Percentiles rank a stretch among this genome's conserved stretches.
phyloP scores from a whole-genome alignment of 257 asterid species.

The Primulina tabacum region DNA sequence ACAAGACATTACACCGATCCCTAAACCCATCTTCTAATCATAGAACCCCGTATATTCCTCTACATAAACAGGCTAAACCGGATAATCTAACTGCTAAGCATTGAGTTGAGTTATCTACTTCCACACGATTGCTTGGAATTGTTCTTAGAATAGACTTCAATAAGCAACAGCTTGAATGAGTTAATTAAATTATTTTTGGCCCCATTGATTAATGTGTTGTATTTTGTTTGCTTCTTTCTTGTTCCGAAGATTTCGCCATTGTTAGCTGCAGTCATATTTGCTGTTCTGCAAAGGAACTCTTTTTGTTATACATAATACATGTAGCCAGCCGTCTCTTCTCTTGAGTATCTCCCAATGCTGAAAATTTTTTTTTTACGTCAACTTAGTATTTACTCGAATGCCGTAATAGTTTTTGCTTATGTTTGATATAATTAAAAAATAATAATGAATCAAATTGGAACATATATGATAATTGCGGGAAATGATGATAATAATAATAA shows the following conservation, averaged over 20 bases:
- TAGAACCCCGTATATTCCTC: constrained; percentile 46
- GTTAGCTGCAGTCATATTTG: neutral
- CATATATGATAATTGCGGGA: no score
- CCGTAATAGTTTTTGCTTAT: no score
- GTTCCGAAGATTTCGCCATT: neutral
- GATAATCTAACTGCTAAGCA: constrained; percentile 45
- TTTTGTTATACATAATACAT: no score
- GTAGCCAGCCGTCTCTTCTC: no score
- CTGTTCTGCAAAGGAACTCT: neutral
- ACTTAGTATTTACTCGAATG: no score
- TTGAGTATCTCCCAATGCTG: no score
- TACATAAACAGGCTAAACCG: constrained; percentile 38
- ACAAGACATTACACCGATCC: constrained; percentile 30
- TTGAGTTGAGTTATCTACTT: constrained; percentile 31
- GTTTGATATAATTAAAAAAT: no score
- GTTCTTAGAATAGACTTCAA: constrained; percentile 18
- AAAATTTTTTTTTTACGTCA: no score
- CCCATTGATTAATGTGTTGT: constrained; percentile 21
- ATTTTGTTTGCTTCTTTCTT: neutral
- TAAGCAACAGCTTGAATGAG: constrained; percentile 28
- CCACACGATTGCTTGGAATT: neutral
- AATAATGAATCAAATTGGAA: no score
- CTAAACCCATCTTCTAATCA: constrained; percentile 36
- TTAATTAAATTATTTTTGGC: constrained; percentile 12
- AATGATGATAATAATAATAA: no score